Percentiles rank a stretch among this genome's conserved stretches.
Conservation (phyloP, 2,329 filamentous ascomycete species). For the Nemania diffusa region DNA sequence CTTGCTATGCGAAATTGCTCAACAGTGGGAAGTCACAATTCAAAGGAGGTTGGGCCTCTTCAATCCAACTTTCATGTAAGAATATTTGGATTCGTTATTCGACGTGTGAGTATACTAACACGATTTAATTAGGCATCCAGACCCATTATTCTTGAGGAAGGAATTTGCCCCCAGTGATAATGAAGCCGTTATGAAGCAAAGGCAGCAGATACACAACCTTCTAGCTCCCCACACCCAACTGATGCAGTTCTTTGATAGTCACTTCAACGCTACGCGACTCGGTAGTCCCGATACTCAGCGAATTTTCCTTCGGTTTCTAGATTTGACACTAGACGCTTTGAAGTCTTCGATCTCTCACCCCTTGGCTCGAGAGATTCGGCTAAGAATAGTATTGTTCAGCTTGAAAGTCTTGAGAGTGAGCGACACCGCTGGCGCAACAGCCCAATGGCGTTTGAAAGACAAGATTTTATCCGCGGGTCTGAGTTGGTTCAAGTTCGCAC, state of each 20-base stretch:
- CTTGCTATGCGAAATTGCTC: slow-evolving; percentile 85
- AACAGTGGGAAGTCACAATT: slow-evolving; percentile 90
- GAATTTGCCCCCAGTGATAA: slow-evolving; percentile 94
- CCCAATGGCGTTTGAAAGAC: slow-evolving; percentile 87
- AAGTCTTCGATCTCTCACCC: slow-evolving; percentile 79
- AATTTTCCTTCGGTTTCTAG: slow-evolving; percentile 83
- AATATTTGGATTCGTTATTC: slow-evolving; percentile 28
- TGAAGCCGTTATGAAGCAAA: slow-evolving; percentile 75
- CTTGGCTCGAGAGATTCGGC: slow-evolving; percentile 89
- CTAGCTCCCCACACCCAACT: slow-evolving; percentile 88
- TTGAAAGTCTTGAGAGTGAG: slow-evolving; percentile 80
- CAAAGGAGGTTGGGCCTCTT: slow-evolving; percentile 84
- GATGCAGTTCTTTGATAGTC: slow-evolving; percentile 89
- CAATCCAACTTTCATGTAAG: slow-evolving; percentile 72
- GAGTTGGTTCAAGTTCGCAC: slow-evolving; percentile 85
- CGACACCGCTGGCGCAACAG: slow-evolving; percentile 69
- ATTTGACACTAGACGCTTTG: slow-evolving; percentile 80
- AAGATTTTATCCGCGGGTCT: slow-evolving; percentile 86
- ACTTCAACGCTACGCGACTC: slow-evolving; percentile 92
- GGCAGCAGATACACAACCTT: slow-evolving; percentile 82
- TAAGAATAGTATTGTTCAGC: slow-evolving; percentile 86
- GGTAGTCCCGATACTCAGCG: slow-evolving; percentile 83
- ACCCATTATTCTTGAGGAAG: slow-evolving; percentile 90
- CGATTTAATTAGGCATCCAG: slow-evolving; percentile 68
- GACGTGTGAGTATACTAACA: slow-evolving; percentile 46